Evolutionary conservation across 192 early-diverging fungal genomes (phyloP).

Genomic region (Backusella australiensis): DNA sequence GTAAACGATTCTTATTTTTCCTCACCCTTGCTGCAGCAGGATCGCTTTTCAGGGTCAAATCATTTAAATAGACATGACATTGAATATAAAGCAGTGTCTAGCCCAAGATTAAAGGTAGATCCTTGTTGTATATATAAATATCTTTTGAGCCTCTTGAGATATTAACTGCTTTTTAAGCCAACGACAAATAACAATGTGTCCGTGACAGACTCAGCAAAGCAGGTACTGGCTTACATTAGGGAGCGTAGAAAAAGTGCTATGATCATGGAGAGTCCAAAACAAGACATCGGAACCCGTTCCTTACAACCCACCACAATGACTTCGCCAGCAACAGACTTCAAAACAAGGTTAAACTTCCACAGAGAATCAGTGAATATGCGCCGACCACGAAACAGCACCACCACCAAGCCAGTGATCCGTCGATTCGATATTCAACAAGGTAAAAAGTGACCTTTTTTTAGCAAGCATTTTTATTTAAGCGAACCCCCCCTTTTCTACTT

Average conservation of each 20-base stretch:
- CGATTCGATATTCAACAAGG: neutral
- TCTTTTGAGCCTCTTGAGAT: neutral
- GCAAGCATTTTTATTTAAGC: neutral
- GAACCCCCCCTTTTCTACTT: neutral
- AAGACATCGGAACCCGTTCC: neutral
- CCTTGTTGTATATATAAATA: neutral
- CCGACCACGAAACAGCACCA: neutral
- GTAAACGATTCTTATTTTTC: neutral
- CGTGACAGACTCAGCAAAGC: constrained; percentile 9
- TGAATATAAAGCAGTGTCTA: neutral
- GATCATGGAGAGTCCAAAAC: neutral
- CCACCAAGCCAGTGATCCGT: neutral
- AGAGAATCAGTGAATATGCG: neutral
- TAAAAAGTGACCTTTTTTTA: neutral
- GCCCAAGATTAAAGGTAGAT: neutral
- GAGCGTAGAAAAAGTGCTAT: constrained; percentile 10
- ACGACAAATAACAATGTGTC: neutral
- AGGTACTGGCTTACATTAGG: constrained; percentile 10
- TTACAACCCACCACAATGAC: neutral
- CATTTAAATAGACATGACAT: neutral
- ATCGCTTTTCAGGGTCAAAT: constrained; percentile 2
- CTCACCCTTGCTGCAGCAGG: neutral
- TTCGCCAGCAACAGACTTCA: neutral
- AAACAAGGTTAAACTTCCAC: neutral
- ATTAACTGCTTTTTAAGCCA: neutral